Conservation (phyloP, 108 stramenopile species). For the Pelagomonas calceolata region DNA sequence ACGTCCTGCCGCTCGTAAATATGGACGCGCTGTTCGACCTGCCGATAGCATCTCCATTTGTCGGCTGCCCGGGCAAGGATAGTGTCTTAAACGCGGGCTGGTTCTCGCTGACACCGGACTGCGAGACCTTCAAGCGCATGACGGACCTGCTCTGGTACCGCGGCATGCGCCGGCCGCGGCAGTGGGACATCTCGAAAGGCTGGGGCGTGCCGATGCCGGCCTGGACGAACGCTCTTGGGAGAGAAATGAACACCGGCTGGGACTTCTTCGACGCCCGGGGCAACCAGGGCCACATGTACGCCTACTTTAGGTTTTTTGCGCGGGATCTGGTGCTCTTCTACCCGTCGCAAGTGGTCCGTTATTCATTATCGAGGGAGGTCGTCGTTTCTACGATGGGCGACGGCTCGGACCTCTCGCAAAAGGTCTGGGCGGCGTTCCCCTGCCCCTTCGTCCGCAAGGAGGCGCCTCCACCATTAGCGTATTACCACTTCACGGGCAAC, state of each 20-base stretch:
- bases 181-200: neutral
- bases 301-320: neutral
- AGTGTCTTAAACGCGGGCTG: neutral
- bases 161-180: neutral
- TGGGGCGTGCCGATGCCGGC: neutral
- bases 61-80: neutral
- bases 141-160: neutral
- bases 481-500: neutral
- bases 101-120: neutral
- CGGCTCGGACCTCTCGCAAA: no score
- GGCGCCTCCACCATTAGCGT: neutral
- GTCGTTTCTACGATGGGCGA: no score
- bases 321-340: neutral
- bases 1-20: constrained; percentile 50
- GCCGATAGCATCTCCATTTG: constrained; percentile 13
- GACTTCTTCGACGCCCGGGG: neutral
- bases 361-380: no score
- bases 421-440: neutral
- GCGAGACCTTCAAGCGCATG: neutral
- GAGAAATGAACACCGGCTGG: neutral
- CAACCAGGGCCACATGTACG: constrained; percentile 1
- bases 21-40: constrained; percentile 49
- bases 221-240: neutral
- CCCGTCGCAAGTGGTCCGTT: neutral
- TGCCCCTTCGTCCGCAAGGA: neutral